Base-by-base conservation (phyloP, 177 flowering plant genomes). In the Tripterygium wilfordii region DNA sequence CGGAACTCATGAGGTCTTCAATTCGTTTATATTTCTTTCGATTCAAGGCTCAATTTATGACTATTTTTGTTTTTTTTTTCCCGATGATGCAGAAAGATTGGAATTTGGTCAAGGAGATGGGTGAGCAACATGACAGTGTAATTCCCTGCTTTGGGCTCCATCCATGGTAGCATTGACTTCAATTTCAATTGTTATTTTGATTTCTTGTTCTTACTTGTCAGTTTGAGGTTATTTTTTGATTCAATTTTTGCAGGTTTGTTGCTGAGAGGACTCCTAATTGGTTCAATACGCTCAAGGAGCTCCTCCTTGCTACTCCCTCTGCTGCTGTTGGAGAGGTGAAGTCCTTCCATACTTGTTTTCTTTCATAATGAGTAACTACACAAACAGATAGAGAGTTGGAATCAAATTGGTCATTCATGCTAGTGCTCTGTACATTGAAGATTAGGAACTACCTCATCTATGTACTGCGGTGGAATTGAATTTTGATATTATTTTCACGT, bases 81-180 rank as follows among this genome's bases (percentile, higher is more conserved):
- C 21, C 13, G 27, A 20, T 28, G 14, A 26, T 65, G 51, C 62
- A 77, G 80, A 72, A 72, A 17, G 99, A 94, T 58, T 94, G 99
- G 99, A 60, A 67, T 59, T 25, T 69, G 56, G 99, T 94, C 23
- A 85, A 81, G 57, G 65, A 87, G 42, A 75, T 87, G 92, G 61
- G 83, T 20, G 85, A 81, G 20, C 47, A 40, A 3, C 65, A 80
- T 51, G 81, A 84, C 33, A 69, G 63, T 41, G 58, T 85, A 4
- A 44, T 90, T 47, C 99, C 99, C 4, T 66, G 70, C 75, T 94
- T 90, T 44, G 99, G 99, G 7, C 74, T 90, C 53, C 99, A 94
- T 57, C 97, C 96, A 2, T 87, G 97, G 96, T 78, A 26, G 21
- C 40, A 6, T 2, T 13, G 3, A 9, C 18, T 6, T 10, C 12